Conservation (phyloP, 768 basidiomycete species). For the Kwoniella mangroviensis region DNA sequence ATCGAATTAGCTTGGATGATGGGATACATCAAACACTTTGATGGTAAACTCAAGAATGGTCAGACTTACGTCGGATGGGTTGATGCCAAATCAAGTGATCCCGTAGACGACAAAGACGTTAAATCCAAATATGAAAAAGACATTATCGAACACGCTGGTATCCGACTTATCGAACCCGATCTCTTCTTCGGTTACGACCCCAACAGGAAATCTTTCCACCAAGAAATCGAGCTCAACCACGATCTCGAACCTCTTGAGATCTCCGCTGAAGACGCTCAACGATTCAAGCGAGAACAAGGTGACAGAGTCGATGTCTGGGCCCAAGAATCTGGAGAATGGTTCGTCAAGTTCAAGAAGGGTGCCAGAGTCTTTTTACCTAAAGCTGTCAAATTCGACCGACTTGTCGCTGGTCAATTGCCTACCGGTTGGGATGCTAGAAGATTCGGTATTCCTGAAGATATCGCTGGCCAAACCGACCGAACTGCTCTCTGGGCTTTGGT, state of each 20-base stretch:
- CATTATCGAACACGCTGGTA: slow-evolving; percentile 85
- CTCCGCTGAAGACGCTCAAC: slow-evolving; percentile 83
- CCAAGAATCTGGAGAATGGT: slow-evolving; percentile 90
- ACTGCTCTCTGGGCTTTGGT: slow-evolving; percentile 93
- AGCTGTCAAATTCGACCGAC: slow-evolving; percentile 89
- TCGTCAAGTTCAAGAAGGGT: slow-evolving; percentile 98
- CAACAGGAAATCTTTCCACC: slow-evolving; percentile 94
- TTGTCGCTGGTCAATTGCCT: slow-evolving; percentile 93
- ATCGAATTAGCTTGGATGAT: slow-evolving; percentile 99
- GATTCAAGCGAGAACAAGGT: slow-evolving; percentile 95
- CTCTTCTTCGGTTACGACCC: slow-evolving; percentile 98
- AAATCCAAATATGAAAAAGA: slow-evolving; percentile 92
- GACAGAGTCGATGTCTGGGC: slow-evolving; percentile 96
- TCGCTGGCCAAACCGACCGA: slow-evolving; percentile 87
- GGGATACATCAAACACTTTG: slow-evolving; percentile 98
- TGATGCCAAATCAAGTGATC: slow-evolving; percentile 87
- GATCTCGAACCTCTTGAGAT: slow-evolving; percentile 97
- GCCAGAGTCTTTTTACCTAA: slow-evolving; percentile 91
- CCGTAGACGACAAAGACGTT: slow-evolving; percentile 97
- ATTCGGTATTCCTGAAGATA: slow-evolving; percentile 96
- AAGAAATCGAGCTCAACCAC: slow-evolving; percentile 94
- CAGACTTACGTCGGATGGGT: slow-evolving; percentile 97
- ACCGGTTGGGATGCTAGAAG: slow-evolving; percentile 97
- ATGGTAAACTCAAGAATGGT: slow-evolving; percentile 91
- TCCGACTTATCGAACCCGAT: slow-evolving; percentile 95